A percentile compares a stretch with the other conserved stretches of the same genome.
phyloP scores from a whole-genome alignment of 2,329 filamentous ascomycete species.

The Fusarium pseudograminearum region DNA sequence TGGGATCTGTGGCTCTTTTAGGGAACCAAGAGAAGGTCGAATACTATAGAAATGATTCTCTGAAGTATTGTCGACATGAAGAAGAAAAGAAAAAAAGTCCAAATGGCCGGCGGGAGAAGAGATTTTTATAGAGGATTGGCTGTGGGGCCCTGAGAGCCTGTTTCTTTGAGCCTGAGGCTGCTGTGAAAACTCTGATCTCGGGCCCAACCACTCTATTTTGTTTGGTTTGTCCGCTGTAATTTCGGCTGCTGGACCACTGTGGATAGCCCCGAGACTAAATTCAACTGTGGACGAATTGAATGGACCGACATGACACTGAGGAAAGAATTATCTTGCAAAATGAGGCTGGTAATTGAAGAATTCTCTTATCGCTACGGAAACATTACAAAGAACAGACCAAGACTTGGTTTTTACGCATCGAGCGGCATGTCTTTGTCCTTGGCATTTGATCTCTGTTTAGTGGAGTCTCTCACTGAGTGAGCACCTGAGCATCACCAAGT shows the following conservation, averaged over 20 bases:
- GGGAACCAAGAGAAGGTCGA: conserved; percentile 92
- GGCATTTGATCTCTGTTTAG: not conserved
- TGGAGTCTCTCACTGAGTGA: not conserved
- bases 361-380: not conserved
- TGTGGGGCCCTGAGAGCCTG: conserved; percentile 1
- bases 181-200: conserved; percentile 28
- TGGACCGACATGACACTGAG: not conserved
- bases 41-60: conserved; percentile 99
- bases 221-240: conserved; percentile 20
- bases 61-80: conserved; percentile 73
- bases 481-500: not conserved
- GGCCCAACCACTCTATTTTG: conserved; percentile 27
- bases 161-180: conserved; percentile 19
- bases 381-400: not conserved
- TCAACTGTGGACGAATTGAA: not conserved
- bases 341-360: not conserved
- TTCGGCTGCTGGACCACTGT: conserved; percentile 3
- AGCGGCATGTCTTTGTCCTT: not conserved
- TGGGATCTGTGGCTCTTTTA: conserved; percentile 93
- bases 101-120: conserved; percentile 42
- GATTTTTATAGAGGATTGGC: conserved; percentile 23
- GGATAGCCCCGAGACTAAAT: not conserved
- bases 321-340: not conserved
- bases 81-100: conserved; percentile 59
- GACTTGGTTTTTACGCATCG: not conserved